A percentile compares a stretch with the other conserved stretches of the same genome.
These are phyloP conservation scores for Aphanocladium album DNA, from an alignment of 2,329 filamentous ascomycete species.

Conservation along the genomic window DNA sequence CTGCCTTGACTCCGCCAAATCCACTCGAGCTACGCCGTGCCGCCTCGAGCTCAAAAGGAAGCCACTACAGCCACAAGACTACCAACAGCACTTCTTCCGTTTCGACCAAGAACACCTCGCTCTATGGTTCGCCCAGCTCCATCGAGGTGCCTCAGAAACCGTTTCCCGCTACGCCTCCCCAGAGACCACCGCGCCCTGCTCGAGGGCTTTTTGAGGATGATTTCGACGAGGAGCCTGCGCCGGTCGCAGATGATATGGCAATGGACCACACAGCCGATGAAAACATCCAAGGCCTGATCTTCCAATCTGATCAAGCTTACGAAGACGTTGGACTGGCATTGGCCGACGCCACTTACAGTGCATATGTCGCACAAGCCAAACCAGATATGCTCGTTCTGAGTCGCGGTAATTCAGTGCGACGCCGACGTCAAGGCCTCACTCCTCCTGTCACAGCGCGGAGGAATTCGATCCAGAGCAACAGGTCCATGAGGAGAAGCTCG, in stretches of 20 bases:
- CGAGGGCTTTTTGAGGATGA: conserved; percentile 11
- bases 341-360: conserved; percentile 27
- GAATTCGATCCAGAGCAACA: neutral
- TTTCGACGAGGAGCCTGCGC: neutral
- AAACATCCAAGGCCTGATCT: conserved; percentile 41
- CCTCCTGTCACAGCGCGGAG: neutral
- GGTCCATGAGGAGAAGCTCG: neutral
- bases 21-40: conserved; percentile 3
- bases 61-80: neutral
- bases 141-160: neutral
- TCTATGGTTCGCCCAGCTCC: conserved; percentile 1
- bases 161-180: neutral
- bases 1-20: neutral
- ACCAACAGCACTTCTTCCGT: conserved; percentile 1
- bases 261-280: conserved; percentile 16
- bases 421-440: neutral
- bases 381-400: neutral
- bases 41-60: neutral
- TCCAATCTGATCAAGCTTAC: conserved; percentile 47
- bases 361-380: neutral
- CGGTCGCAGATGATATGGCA: neutral
- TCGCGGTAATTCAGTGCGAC: conserved; percentile 1
- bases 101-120: neutral
- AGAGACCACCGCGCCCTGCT: conserved; percentile 7
- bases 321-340: conserved; percentile 39